Evolutionary conservation across 345 rosid species (phyloP), one percentile per base, ranked within the genome.

Genomic region (Dovyalis caffra): DNA sequence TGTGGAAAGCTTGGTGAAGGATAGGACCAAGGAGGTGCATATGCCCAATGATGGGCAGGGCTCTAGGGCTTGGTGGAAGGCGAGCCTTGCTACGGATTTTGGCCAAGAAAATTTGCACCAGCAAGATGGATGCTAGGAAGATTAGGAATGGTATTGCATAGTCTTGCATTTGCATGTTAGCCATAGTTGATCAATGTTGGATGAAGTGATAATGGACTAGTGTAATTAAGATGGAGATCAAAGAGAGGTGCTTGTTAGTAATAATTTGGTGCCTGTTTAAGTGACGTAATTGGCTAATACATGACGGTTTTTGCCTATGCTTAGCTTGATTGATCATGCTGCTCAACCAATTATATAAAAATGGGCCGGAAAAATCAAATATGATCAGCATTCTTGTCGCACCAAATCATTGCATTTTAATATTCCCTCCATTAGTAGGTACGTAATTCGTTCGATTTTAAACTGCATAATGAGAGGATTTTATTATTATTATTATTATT

Each of bases 41-140:
- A 51, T 91, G 94, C 12, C 97, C 96, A 3, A 91, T 85, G 83
- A 92, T 20, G 5, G 94, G 96, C 34, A 91, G 78, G 76, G 81
- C 76, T 70, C 56, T 74, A 2, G 93, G 96, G 69, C 90, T 87
- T 2, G 94, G 96, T 21, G 94, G 96, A 53, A 85, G 88, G 21
- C 28, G 68, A 29, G 47, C 49, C 49, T 57, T 37, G 16, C 67
- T 57, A 61, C 43, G 65, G 26, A 20, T 6, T 60, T 70, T 79
- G 49, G 33, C 40, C 0, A 72, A 49, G 61, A 88, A 47, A 76
- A 66, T 61, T 47, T 32, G 71, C 65, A 83, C 49, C 32, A 82
- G 35, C 57, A 80, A 10, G 16, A 76, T 37, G 73, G 84, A 77
- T 3, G 73, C 67, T 6, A 86, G 29, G 60, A 70, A 83, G 18